Percentiles rank a stretch among this genome's conserved stretches.
phyloP scores from a whole-genome alignment of 1,284 basidiomycete species.

The Cryptococcus wingfieldii region DNA sequence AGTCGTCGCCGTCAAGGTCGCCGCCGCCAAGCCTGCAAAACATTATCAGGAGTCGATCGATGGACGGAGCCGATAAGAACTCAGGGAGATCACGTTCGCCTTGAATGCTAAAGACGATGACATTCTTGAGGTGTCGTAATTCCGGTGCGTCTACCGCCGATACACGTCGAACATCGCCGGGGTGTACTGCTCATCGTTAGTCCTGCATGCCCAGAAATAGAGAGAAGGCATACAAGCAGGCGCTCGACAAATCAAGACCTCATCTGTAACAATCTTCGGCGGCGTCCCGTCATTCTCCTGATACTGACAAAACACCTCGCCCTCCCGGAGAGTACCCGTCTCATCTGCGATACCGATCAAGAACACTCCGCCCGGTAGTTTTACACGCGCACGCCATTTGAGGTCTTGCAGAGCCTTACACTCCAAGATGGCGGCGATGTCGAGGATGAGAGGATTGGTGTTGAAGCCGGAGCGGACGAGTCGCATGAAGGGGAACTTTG shows the following conservation, averaged over 20 bases:
- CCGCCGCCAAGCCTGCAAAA: conserved; percentile 44
- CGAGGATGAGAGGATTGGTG: conserved; percentile 39
- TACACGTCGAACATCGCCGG: conserved; percentile 38
- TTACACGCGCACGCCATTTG: conserved; percentile 47
- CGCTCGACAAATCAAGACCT: conserved; percentile 44
- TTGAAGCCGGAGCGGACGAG: conserved; percentile 41
- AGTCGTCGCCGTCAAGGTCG: conserved; percentile 48
- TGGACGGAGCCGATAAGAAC: not conserved
- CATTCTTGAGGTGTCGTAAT: conserved; percentile 44
- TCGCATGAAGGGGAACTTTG: conserved; percentile 38
- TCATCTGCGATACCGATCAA: conserved; percentile 46
- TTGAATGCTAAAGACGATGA: conserved; percentile 44
- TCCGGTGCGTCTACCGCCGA: conserved; percentile 39
- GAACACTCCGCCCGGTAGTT: conserved; percentile 39
- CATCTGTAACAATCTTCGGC: conserved; percentile 29
- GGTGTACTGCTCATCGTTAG: conserved; percentile 12
- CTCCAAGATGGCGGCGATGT: conserved; percentile 42
- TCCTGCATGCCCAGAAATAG: not conserved
- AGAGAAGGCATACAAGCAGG: conserved; percentile 33
- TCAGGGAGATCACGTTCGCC: conserved; percentile 43
- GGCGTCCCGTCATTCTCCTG: conserved; percentile 29
- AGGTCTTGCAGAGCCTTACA: conserved; percentile 43
- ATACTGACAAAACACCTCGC: conserved; percentile 48
- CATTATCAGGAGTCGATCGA: not conserved
- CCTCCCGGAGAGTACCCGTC: conserved; percentile 33